Conservation (phyloP, 2,329 filamentous ascomycete genomes). For the Fusarium neocosmosporiellum region DNA sequence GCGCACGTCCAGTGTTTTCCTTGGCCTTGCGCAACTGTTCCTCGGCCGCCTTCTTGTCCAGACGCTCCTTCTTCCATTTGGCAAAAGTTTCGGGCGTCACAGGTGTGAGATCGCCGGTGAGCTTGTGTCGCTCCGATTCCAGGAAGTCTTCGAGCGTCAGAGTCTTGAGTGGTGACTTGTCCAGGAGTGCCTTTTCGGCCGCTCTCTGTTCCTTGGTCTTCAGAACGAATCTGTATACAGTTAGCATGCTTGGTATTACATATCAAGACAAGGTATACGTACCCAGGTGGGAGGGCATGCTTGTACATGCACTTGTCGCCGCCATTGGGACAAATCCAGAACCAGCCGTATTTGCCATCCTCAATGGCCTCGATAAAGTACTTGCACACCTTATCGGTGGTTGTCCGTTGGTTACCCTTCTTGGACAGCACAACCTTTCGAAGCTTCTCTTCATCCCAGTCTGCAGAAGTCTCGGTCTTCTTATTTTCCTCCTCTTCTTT, state of each 20-base stretch:
- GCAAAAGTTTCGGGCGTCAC: slow-evolving; percentile 93
- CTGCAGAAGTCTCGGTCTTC: slow-evolving; percentile 91
- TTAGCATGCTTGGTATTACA: slow-evolving; percentile 35
- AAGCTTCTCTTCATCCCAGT: slow-evolving; percentile 98
- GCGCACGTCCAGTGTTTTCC: slow-evolving; percentile 91
- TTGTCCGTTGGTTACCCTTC: slow-evolving; percentile 95
- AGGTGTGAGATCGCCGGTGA: slow-evolving; percentile 90
- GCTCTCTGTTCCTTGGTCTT: slow-evolving; percentile 98
- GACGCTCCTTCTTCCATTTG: slow-evolving; percentile 95
- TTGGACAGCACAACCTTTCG: slow-evolving; percentile 92
- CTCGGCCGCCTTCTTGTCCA: slow-evolving; percentile 96
- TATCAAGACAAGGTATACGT: slow-evolving; percentile 54
- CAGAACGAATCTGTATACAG: slow-evolving; percentile 78
- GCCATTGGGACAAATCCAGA: slow-evolving; percentile 97
- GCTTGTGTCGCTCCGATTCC: slow-evolving; percentile 94
- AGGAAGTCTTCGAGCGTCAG: slow-evolving; percentile 97
- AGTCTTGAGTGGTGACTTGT: slow-evolving; percentile 94
- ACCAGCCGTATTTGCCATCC: slow-evolving; percentile 99
- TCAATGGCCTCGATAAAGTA: slow-evolving; percentile 97
- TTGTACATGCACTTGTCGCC: slow-evolving; percentile 99
- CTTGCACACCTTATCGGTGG: slow-evolving; percentile 99
- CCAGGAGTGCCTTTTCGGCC: slow-evolving; percentile 93
- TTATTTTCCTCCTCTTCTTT: slow-evolving; percentile 78
- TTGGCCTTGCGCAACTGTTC: slow-evolving; percentile 90
- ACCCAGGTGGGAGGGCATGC: slow-evolving; percentile 94